Base-by-base conservation (phyloP, 169 alveolate species). In the Cryptosporidium sp. region DNA sequence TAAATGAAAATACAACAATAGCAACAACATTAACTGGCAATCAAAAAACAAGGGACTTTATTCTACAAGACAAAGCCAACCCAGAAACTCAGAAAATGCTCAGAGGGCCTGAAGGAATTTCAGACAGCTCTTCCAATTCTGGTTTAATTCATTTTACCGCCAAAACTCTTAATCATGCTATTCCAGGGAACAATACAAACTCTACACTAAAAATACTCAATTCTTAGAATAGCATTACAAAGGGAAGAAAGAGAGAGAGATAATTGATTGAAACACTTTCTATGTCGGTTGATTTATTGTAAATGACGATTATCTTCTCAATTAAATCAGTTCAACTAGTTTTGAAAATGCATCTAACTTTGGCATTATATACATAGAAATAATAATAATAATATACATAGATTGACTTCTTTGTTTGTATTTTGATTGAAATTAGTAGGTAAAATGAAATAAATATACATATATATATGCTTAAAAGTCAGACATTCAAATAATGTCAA, bases 1-100 rank as follows among this genome's bases (percentile, higher is more conserved):
- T 48, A 2, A 48, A 5, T 48, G 45, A 51, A n/a, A 23, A 29
- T 35, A 65, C 2, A 10, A 68, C 12, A n/a, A 39, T 33, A 39
- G 29, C 2, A 35, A 68, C 12, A n/a, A 39, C 53, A 39, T 10
- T 12, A 35, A 39, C 35, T 33, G 37, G n/a, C 16, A 69, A 10
- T 39, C 60, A 9, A 10, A 39, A 42, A 4, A 69, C 21, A 9
- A 51, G 60, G 16, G 56, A 69, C 26, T 51, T 31, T 5, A 51
- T 39, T 18, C 3, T 31, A 42, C 21, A 39, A 37, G 39, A 69
- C 56, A 69, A 39, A 69, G 37, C 56, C n/a, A 31, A 4, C n/a
- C 33, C 18, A 14, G 80, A 69, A 35, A 39, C 58, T n/a, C 56
- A 44, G 18, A 51, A 69, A 16, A 33, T 23, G 33, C 80, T 69